A percentile compares a stretch with the other conserved stretches of the same genome.
These are phyloP conservation scores for Neopestalotiopsis sp. DNA, from an alignment of 2,329 filamentous ascomycete species.

Conservation along the genomic window DNA sequence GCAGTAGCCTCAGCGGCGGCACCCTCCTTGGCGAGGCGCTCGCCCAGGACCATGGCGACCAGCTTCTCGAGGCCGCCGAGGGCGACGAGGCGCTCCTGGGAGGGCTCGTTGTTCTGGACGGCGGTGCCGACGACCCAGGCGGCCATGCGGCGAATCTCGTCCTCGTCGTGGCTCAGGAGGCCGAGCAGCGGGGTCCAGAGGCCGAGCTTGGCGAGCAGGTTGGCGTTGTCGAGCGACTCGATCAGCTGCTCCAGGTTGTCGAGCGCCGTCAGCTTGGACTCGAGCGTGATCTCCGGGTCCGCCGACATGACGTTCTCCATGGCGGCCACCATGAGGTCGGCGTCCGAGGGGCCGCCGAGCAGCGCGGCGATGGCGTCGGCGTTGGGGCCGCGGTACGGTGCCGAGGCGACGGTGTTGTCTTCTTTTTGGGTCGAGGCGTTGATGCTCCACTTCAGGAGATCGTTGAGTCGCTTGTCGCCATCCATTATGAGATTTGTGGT, in stretches of 20 bases:
- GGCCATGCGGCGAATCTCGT: slow-evolving; percentile 80
- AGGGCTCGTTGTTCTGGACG: slow-evolving; percentile 91
- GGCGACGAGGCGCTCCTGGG: slow-evolving; percentile 72
- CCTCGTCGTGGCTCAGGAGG: slow-evolving; percentile 70
- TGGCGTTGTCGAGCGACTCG: slow-evolving; percentile 94
- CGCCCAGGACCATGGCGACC: slow-evolving; percentile 60
- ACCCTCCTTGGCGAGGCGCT: slow-evolving; percentile 24
- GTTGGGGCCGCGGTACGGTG: slow-evolving; percentile 50
- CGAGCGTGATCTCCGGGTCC: slow-evolving; percentile 67
- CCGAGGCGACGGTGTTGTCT: slow-evolving; percentile 24
- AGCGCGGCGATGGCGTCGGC: slow-evolving; percentile 75
- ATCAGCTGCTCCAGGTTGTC: slow-evolving; percentile 96
- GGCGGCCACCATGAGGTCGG: slow-evolving; percentile 86
- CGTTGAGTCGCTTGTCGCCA: slow-evolving; percentile 70
- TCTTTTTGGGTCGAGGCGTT: slow-evolving; percentile 46
- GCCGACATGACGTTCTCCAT: slow-evolving; percentile 76
- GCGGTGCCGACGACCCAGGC: slow-evolving; percentile 96
- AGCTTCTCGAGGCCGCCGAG: slow-evolving; percentile 74
- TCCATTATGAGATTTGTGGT: slow-evolving; percentile 42
- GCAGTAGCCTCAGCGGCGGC: slow-evolving; percentile 15
- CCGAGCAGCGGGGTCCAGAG: slow-evolving; percentile 83
- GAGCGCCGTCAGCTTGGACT: slow-evolving; percentile 82
- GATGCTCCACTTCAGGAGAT: slow-evolving; percentile 79
- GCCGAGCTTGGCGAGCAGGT: slow-evolving; percentile 80
- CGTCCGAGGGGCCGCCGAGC: slow-evolving; percentile 85